phyloP scores from a whole-genome alignment of 305 asterid species.

The Lippia alba region DNA sequence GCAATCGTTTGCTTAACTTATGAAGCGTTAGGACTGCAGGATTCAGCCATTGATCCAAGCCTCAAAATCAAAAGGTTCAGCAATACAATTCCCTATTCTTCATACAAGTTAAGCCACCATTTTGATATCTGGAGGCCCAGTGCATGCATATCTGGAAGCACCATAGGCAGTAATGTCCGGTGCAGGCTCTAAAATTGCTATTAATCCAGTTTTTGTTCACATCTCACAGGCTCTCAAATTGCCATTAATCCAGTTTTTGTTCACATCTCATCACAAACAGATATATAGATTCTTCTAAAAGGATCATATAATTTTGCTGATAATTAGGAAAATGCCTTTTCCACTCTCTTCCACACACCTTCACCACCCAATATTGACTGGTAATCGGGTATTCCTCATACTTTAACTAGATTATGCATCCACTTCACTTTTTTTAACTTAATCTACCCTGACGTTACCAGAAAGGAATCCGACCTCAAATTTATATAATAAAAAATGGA shows the following conservation, averaged over 20 bases:
- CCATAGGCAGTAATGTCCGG: neutral
- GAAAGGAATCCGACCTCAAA: no score
- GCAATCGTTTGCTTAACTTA: neutral
- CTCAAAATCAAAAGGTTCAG: neutral
- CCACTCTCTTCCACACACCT: neutral
- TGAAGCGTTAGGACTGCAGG: neutral
- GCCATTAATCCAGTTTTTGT: neutral
- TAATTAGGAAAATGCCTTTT: no score
- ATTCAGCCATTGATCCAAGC: neutral
- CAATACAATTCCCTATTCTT: neutral
- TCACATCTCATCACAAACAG: no score
- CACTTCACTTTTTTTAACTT: neutral
- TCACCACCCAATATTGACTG: neutral
- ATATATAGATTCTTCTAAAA: no score
- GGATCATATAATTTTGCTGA: no score
- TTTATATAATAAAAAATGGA: no score
- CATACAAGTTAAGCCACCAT: neutral
- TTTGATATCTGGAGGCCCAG: neutral
- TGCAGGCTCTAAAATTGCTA: neutral
- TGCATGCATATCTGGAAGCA: no score
- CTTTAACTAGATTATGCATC: constrained; percentile 9
- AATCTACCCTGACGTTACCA: neutral
- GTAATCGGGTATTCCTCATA: neutral
- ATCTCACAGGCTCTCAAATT: neutral
- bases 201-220: no score